Evolutionary conservation across 768 basidiomycete species (phyloP).

Genomic region (Phlegmacium glaucopus): DNA sequence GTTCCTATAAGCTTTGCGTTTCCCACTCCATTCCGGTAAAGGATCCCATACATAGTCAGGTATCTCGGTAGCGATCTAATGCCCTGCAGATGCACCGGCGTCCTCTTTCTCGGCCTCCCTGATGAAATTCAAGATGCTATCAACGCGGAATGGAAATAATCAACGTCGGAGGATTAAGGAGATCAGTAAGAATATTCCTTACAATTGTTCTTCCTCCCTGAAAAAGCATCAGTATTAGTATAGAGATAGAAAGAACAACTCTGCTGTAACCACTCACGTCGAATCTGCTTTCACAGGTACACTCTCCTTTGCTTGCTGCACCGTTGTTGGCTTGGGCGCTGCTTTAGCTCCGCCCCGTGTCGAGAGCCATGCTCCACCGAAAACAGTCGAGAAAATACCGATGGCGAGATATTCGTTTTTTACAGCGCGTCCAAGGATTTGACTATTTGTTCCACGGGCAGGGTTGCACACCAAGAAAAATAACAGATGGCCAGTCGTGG

Average conservation of each 20-base stretch:
- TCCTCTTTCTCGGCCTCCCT: constrained; percentile 79
- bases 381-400: constrained; percentile 56
- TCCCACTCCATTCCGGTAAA: too few relatives aligned
- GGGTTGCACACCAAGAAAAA: too few relatives aligned
- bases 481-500: too few relatives aligned
- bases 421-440: constrained; percentile 74
- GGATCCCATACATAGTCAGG: too few relatives aligned
- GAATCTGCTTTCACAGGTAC: constrained; percentile 66
- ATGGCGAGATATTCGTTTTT: constrained; percentile 81
- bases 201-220: constrained; percentile 88
- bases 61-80: constrained; percentile 4
- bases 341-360: constrained; percentile 54
- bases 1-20: too few relatives aligned
- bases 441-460: constrained; percentile 35
- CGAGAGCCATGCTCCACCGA: constrained; percentile 50
- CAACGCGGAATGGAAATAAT: neutral
- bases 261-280: constrained; percentile 47
- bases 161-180: constrained; percentile 3
- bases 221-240: constrained; percentile 5
- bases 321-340: constrained; percentile 37
- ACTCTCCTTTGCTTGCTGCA: constrained; percentile 57
- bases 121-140: constrained; percentile 76
- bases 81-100: constrained; percentile 21
- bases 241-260: neutral
- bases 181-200: constrained; percentile 29